phyloP scores from a whole-genome alignment of 352 stramenopile species.

The Pythium sukuiense region DNA sequence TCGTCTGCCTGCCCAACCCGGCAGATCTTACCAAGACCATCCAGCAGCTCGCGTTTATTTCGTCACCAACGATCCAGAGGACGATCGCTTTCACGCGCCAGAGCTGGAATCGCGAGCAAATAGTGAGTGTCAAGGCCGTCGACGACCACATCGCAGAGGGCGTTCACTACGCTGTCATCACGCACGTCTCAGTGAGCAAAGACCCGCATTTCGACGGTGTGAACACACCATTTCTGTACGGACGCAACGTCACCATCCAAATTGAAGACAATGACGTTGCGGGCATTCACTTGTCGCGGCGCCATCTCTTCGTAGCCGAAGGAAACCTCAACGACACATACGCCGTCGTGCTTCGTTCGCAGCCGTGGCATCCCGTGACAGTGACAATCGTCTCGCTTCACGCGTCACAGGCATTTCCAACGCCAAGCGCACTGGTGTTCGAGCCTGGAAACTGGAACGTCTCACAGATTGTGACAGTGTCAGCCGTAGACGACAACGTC shows the following conservation, averaged over 20 bases:
- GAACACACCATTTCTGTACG: slow-evolving; percentile 61
- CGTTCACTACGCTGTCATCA: slow-evolving; percentile 59
- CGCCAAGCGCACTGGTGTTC: slow-evolving; percentile 38
- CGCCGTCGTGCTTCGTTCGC: slow-evolving; percentile 49
- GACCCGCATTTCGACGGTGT: slow-evolving; percentile 59
- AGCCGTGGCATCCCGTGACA: slow-evolving; percentile 56
- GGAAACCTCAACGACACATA: slow-evolving; percentile 58
- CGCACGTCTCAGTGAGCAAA: slow-evolving; percentile 38
- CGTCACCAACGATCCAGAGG: slow-evolving; percentile 21
- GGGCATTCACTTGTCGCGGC: slow-evolving; percentile 47
- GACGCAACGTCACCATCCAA: slow-evolving; percentile 56
- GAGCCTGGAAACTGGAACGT: slow-evolving; percentile 48
- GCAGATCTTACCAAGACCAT: slow-evolving; percentile 20
- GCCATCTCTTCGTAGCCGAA: slow-evolving; percentile 62
- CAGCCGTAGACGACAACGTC: slow-evolving; percentile 52
- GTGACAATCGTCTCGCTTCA: slow-evolving; percentile 49
- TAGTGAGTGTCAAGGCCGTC: slow-evolving; percentile 51
- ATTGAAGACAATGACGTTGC: slow-evolving; percentile 73
- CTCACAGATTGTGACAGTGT: slow-evolving; percentile 42
- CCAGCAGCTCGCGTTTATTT: slow-evolving; percentile 45
- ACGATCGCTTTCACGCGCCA: slow-evolving; percentile 45
- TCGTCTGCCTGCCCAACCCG: slow-evolving; percentile 40
- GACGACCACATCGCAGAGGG: slow-evolving; percentile 62
- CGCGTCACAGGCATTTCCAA: slow-evolving; percentile 39
- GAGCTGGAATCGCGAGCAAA: slow-evolving; percentile 73